Evolutionary conservation across 192 early-diverging fungal genomes (phyloP).

Genomic region (Lunasporangiospora selenospora): DNA sequence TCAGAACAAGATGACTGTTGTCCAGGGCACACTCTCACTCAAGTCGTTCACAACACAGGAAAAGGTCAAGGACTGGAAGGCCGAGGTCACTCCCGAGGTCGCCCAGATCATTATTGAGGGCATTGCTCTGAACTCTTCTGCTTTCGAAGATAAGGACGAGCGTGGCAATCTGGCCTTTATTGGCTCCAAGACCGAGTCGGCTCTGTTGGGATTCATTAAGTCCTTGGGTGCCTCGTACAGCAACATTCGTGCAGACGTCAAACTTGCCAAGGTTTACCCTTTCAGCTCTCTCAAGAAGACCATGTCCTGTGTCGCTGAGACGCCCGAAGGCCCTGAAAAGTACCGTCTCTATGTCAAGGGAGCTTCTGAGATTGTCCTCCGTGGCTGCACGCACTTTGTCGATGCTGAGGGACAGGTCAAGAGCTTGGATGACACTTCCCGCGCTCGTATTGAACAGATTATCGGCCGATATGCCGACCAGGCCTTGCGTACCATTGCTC

Average conservation of each 20-base stretch:
- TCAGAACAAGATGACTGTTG: slow-evolving; percentile 85
- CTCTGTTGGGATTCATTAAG: slow-evolving; percentile 73
- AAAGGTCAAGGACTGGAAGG: slow-evolving; percentile 56
- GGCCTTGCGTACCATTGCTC: slow-evolving; percentile 78
- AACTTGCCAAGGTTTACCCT: slow-evolving; percentile 76
- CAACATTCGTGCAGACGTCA: slow-evolving; percentile 53
- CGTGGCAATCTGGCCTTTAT: slow-evolving; percentile 65
- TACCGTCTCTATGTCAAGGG: slow-evolving; percentile 78
- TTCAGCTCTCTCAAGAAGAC: slow-evolving; percentile 92
- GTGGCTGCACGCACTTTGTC: slow-evolving; percentile 65
- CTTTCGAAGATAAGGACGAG: slow-evolving; percentile 74
- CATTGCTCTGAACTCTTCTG: slow-evolving; percentile 78
- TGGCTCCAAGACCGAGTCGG: slow-evolving; percentile 86
- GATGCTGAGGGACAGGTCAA: slow-evolving; percentile 57
- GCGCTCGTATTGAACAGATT: slow-evolving; percentile 49
- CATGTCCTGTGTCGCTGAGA: slow-evolving; percentile 78
- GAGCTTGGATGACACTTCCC: slow-evolving; percentile 52
- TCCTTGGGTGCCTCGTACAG: slow-evolving; percentile 69
- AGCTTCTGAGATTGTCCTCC: slow-evolving; percentile 81
- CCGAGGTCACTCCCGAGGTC: slow-evolving; percentile 49
- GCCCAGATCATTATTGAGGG: slow-evolving; percentile 59
- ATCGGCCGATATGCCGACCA: slow-evolving; percentile 69
- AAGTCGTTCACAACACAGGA: slow-evolving; percentile 48
- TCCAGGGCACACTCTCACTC: slow-evolving; percentile 63
- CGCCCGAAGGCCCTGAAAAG: slow-evolving; percentile 32